These are phyloP conservation scores for Ceratocystis variospora DNA, from an alignment of 2,329 filamentous ascomycete species.

Conservation along the genomic window DNA sequence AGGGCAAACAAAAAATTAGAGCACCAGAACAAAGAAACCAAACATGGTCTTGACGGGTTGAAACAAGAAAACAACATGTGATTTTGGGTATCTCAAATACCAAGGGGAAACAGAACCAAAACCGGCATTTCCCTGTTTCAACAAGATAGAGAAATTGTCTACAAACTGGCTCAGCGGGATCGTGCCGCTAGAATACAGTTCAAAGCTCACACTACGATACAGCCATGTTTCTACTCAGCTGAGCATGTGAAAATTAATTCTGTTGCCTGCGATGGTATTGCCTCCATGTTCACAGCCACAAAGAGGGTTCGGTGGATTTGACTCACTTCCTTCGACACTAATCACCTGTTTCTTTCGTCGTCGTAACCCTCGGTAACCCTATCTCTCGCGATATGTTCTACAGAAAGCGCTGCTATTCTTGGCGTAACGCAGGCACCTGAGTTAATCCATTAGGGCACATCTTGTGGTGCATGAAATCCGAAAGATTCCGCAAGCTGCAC, in stretches of 20 bases:
- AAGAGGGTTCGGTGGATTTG: neutral
- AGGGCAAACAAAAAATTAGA: neutral
- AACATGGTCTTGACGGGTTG: neutral
- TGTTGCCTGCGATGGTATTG: neutral
- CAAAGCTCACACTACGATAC: no score
- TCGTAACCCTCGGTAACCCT: neutral
- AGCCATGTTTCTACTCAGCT: neutral
- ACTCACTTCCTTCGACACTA: neutral
- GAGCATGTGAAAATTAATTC: neutral
- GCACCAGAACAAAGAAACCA: neutral
- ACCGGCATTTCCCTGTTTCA: neutral
- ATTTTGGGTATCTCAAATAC: neutral
- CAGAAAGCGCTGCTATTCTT: neutral
- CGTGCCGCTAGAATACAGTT: no score
- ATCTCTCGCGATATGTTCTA: neutral
- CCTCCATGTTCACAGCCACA: neutral
- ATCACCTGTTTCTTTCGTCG: neutral
- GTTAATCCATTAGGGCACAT: slow-evolving; percentile 31
- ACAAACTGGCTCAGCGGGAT: no score
- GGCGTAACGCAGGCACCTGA: neutral
- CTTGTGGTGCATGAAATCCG: slow-evolving; percentile 29
- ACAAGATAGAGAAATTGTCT: neutral
- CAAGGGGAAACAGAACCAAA: neutral
- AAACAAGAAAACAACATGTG: neutral
- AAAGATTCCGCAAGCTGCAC: slow-evolving; percentile 44